Conservation (phyloP, 306 rosid genomes). For the Oxytropis ochrocephala region DNA sequence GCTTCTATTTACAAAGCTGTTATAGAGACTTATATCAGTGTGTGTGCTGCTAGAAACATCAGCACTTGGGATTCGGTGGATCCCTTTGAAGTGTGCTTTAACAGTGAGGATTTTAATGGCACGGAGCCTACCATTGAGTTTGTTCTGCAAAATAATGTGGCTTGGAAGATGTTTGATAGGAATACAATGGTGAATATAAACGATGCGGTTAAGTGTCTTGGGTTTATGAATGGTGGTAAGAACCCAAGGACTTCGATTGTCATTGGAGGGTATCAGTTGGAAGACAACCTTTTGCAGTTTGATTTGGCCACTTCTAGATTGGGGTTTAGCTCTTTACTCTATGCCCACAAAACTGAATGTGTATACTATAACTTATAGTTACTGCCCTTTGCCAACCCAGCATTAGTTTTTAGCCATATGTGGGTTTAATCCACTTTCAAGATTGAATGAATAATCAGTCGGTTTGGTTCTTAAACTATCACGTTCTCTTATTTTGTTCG, state of each 20-base stretch:
- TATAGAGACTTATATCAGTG: constrained; percentile 30
- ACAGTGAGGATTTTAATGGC: not conserved
- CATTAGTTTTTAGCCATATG: too few relatives aligned
- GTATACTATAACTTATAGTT: too few relatives aligned
- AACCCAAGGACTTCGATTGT: constrained; percentile 23
- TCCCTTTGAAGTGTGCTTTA: constrained; percentile 50
- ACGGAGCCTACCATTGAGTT: constrained; percentile 37
- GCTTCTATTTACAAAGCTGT: constrained; percentile 47
- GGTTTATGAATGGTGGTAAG: constrained; percentile 34
- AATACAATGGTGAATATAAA: constrained; percentile 31
- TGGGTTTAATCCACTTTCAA: too few relatives aligned
- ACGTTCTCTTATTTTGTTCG: too few relatives aligned
- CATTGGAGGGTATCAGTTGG: constrained; percentile 37
- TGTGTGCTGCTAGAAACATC: constrained; percentile 35
- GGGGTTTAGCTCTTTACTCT: constrained; percentile 37
- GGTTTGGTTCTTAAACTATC: too few relatives aligned
- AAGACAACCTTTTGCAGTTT: constrained; percentile 35
- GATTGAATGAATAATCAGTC: too few relatives aligned
- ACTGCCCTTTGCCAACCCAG: too few relatives aligned
- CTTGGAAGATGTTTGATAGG: constrained; percentile 30
- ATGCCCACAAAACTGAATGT: too few relatives aligned
- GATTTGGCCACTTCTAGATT: constrained; percentile 30
- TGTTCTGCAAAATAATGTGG: constrained; percentile 15
- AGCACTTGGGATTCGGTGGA: constrained; percentile 20
- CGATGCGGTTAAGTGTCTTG: constrained; percentile 25